Percentiles rank a stretch among this genome's conserved stretches.
Conservation (phyloP, 345 rosid genomes). For the Streptanthus diversifolius region DNA sequence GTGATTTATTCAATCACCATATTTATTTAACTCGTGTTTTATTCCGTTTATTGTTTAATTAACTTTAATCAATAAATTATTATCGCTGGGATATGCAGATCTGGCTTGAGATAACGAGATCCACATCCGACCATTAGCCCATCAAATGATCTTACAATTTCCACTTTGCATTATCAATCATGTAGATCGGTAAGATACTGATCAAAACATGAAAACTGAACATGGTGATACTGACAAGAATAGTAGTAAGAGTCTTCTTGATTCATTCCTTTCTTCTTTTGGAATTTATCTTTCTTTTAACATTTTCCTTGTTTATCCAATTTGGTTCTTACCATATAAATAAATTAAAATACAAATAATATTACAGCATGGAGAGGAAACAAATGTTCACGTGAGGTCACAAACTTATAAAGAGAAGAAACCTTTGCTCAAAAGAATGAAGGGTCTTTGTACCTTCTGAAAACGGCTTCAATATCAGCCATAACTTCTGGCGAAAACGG, state of each 20-base stretch:
- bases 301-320: too few relatives aligned
- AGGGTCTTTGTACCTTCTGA: conserved; percentile 54
- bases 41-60: not conserved
- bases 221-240: too few relatives aligned
- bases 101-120: not conserved
- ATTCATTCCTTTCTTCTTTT: too few relatives aligned
- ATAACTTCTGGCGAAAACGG: conserved; percentile 58
- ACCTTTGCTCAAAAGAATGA: conserved; percentile 16
- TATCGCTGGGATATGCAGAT: not conserved
- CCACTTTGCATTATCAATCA: not conserved
- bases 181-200: not conserved
- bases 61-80: not conserved
- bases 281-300: too few relatives aligned
- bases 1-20: not conserved
- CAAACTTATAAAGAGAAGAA: not conserved
- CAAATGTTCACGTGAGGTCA: not conserved
- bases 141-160: not conserved
- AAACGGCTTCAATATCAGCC: conserved; percentile 61
- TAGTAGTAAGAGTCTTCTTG: too few relatives aligned
- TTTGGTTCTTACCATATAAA: not conserved
- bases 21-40: not conserved
- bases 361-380: not conserved
- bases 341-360: not conserved
- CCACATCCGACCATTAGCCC: conserved; percentile 15
- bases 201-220: not conserved